Percentiles rank a stretch among this genome's conserved stretches.
Conservation (phyloP, 1,284 basidiomycete genomes). For the Marasmius tenuissimus region DNA sequence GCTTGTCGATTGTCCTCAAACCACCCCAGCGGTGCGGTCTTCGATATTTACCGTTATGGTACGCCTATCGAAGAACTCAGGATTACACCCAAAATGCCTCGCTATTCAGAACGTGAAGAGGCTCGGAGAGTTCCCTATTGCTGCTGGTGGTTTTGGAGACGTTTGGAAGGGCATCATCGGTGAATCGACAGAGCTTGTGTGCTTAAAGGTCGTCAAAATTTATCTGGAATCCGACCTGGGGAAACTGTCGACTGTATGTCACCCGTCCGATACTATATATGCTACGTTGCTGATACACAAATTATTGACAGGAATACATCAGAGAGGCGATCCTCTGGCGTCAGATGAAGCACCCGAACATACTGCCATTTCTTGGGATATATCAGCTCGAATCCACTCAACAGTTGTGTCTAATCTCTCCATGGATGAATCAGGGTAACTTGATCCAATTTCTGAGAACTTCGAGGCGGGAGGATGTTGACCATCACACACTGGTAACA, state of each 20-base stretch:
- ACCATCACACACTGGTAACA: slow-evolving; percentile 23
- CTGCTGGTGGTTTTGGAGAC: background rate
- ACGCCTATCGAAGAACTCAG: background rate
- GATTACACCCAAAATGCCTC: background rate
- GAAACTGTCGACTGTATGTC: background rate
- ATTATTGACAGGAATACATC: background rate
- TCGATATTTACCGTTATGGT: background rate
- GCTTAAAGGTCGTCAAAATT: slow-evolving; percentile 2
- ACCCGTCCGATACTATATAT: background rate
- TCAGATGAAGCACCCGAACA: background rate
- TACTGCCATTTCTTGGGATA: background rate
- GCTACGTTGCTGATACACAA: background rate
- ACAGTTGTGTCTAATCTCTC: slow-evolving; percentile 15
- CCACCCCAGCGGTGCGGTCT: background rate
- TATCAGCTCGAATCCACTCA: background rate
- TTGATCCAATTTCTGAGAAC: slow-evolving; percentile 24
- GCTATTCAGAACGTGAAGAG: background rate
- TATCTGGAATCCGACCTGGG: slow-evolving; percentile 2
- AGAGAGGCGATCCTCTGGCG: background rate
- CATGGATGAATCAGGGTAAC: slow-evolving; percentile 36
- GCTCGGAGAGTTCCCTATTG: background rate
- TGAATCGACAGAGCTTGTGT: background rate
- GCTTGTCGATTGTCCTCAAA: background rate
- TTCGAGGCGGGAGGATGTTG: slow-evolving; percentile 8
- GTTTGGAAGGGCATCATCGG: slow-evolving; percentile 2